A percentile compares a stretch with the other conserved stretches of the same genome.
Evolutionary conservation across 345 rosid genomes (phyloP).

Genomic region (Angophora floribunda): DNA sequence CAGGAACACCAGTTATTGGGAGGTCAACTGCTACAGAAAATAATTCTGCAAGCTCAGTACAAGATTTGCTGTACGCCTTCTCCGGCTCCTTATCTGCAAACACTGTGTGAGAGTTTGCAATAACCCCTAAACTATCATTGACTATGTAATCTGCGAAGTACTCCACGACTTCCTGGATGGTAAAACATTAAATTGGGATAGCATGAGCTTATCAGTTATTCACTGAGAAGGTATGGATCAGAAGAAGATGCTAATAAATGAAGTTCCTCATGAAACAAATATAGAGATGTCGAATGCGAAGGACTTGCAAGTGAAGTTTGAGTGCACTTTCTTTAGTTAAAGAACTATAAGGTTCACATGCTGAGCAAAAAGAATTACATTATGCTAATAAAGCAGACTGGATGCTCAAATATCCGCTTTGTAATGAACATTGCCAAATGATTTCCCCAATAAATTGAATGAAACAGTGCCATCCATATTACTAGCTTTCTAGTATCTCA

Average conservation of each 20-base stretch:
- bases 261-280: constrained; percentile 29
- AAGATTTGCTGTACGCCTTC: constrained; percentile 26
- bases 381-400: background rate
- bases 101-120: constrained; percentile 44
- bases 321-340: background rate
- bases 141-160: constrained; percentile 40
- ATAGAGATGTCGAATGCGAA: constrained; percentile 13
- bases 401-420: background rate
- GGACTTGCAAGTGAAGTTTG: constrained; percentile 32
- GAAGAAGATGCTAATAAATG: background rate
- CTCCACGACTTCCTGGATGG: constrained; percentile 34
- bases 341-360: background rate
- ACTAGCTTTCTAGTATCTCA: background rate
- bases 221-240: constrained; percentile 20
- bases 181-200: constrained; percentile 10
- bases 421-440: background rate
- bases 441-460: background rate
- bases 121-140: constrained; percentile 45
- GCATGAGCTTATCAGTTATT: background rate
- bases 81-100: constrained; percentile 28
- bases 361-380: background rate
- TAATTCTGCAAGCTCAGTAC: constrained; percentile 30
- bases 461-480: background rate
- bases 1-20: constrained; percentile 54
- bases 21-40: constrained; percentile 47